Percentiles rank a stretch among this genome's conserved stretches.
These are phyloP conservation scores for Penicillium turbatum DNA, from an alignment of 495 filamentous ascomycete genomes.

Conservation along the genomic window DNA sequence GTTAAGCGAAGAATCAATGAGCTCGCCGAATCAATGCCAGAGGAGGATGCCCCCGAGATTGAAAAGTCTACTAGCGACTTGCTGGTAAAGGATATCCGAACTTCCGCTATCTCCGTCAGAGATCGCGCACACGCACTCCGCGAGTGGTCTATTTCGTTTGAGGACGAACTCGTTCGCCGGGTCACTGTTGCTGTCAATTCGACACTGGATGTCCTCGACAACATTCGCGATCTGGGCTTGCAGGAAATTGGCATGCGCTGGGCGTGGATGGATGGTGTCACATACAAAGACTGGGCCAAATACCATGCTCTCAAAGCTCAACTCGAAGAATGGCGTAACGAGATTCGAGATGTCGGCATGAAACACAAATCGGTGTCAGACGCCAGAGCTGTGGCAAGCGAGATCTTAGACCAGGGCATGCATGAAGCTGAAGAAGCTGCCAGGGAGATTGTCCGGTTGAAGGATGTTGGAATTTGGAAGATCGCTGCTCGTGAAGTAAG, in stretches of 20 bases:
- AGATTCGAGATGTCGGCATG: slow-evolving; percentile 67
- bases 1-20: slow-evolving; percentile 66
- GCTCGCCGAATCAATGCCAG: slow-evolving; percentile 53
- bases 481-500: slow-evolving; percentile 68
- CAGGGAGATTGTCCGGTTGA: slow-evolving; percentile 75
- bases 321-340: slow-evolving; percentile 79
- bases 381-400: slow-evolving; percentile 63
- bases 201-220: slow-evolving; percentile 77
- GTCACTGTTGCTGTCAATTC: slow-evolving; percentile 72
- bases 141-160: slow-evolving; percentile 70
- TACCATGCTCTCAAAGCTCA: slow-evolving; percentile 81
- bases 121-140: slow-evolving; percentile 77
- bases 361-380: slow-evolving; percentile 66
- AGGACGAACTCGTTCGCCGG: slow-evolving; percentile 61
- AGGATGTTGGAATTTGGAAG: slow-evolving; percentile 84
- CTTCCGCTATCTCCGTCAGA: slow-evolving; percentile 72
- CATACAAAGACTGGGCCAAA: slow-evolving; percentile 92
- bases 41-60: slow-evolving; percentile 48
- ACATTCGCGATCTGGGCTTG: slow-evolving; percentile 80
- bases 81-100: slow-evolving; percentile 58
- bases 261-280: slow-evolving; percentile 93
- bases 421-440: slow-evolving; percentile 72
- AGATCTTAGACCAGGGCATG: slow-evolving; percentile 75
- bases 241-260: slow-evolving; percentile 97
- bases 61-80: slow-evolving; percentile 58